Evolutionary conservation across 257 asterid species (phyloP).

Genomic region (Ilex asprella): DNA sequence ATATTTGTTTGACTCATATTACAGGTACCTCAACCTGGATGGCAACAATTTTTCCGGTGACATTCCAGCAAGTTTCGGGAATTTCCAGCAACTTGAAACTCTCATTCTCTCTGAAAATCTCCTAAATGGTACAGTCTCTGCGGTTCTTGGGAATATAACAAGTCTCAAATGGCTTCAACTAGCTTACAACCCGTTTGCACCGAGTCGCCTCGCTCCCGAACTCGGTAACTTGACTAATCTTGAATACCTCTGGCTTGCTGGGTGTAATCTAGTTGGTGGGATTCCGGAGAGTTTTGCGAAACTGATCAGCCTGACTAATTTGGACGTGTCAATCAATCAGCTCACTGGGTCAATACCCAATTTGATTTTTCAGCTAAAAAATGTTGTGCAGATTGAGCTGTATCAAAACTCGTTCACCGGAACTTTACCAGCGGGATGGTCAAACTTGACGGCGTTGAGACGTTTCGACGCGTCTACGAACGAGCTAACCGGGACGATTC

Average conservation of each 20-base stretch:
- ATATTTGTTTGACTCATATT: background rate
- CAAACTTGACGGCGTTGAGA: conserved; percentile 56
- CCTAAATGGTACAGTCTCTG: conserved; percentile 48
- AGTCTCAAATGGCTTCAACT: conserved; percentile 38
- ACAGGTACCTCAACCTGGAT: conserved; percentile 51
- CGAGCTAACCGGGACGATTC: conserved; percentile 53
- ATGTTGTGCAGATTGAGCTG: conserved; percentile 63
- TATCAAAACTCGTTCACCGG: conserved; percentile 55
- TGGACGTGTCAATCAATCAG: conserved; percentile 46
- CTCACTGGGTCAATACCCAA: conserved; percentile 54
- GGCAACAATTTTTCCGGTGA: conserved; percentile 52
- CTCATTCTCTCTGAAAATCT: conserved; percentile 45
- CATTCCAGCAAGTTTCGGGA: conserved; percentile 58
- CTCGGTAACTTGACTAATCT: conserved; percentile 60
- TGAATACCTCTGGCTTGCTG: conserved; percentile 44
- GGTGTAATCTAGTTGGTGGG: conserved; percentile 48
- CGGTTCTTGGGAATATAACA: conserved; percentile 52
- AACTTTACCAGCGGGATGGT: conserved; percentile 58
- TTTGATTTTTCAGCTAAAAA: conserved; percentile 34
- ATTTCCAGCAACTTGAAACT: conserved; percentile 45
- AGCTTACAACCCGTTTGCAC: conserved; percentile 55
- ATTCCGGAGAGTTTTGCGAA: conserved; percentile 45
- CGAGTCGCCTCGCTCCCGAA: conserved; percentile 46
- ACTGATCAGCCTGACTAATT: conserved; percentile 45
- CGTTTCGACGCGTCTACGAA: conserved; percentile 65